A percentile compares a stretch with the other conserved stretches of the same genome.
These are phyloP conservation scores for Multifurca ochricompacta DNA, from an alignment of 768 basidiomycete genomes.

Conservation along the genomic window DNA sequence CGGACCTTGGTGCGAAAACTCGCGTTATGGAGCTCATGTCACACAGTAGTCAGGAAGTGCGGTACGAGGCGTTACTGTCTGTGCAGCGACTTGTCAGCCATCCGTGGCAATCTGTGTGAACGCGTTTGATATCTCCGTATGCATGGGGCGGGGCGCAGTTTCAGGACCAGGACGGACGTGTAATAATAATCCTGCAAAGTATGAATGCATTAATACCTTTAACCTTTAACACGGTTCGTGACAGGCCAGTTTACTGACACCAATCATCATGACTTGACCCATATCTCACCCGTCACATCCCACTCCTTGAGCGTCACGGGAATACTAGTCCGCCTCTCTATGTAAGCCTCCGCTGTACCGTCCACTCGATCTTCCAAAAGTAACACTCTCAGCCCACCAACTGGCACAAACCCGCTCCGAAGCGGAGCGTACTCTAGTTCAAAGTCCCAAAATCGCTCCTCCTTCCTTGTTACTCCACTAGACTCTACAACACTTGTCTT, in stretches of 20 bases:
- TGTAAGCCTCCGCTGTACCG: slow-evolving; percentile 27
- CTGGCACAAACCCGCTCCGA: slow-evolving; percentile 48
- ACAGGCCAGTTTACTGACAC: not conserved
- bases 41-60: slow-evolving; percentile 78
- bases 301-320: slow-evolving; percentile 56
- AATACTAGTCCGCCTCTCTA: slow-evolving; percentile 20
- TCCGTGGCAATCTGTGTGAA: slow-evolving; percentile 59
- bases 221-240: too few relatives aligned
- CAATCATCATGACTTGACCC: slow-evolving; percentile 35
- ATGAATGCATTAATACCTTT: slow-evolving; percentile 15
- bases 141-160: not conserved
- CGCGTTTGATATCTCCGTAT: not conserved
- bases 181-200: slow-evolving; percentile 5
- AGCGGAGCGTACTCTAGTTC: slow-evolving; percentile 55
- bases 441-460: slow-evolving; percentile 41
- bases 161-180: not conserved
- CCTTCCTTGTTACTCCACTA: not conserved
- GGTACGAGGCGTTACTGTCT: slow-evolving; percentile 85
- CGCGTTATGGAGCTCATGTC: slow-evolving; percentile 91
- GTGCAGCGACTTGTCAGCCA: slow-evolving; percentile 91
- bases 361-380: slow-evolving; percentile 49
- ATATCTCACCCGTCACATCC: slow-evolving; percentile 63
- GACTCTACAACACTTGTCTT: not conserved
- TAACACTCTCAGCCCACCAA: slow-evolving; percentile 68
- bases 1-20: slow-evolving; percentile 80